These are phyloP conservation scores for Balakata baccata DNA, from an alignment of 345 rosid species.

Conservation along the genomic window DNA sequence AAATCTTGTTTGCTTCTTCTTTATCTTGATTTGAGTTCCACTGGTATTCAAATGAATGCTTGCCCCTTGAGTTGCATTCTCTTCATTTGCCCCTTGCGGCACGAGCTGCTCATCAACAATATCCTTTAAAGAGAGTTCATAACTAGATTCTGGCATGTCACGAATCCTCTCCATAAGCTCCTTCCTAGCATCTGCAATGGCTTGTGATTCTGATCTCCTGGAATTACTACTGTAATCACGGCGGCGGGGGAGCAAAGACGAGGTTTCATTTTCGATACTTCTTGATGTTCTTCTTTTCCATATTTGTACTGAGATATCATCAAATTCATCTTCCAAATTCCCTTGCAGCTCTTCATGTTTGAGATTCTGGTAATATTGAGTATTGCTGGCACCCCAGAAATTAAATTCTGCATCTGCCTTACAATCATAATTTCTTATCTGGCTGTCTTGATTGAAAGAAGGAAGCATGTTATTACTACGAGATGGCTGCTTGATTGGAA, in stretches of 20 bases:
- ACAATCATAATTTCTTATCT: background rate
- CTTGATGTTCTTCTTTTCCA: conserved; percentile 10
- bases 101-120: conserved; percentile 39
- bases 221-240: conserved; percentile 28
- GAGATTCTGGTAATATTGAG: background rate
- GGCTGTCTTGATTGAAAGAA: conserved; percentile 9
- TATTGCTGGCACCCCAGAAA: conserved; percentile 36
- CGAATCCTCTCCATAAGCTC: conserved; percentile 56
- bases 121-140: conserved; percentile 59
- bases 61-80: background rate
- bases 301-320: conserved; percentile 11
- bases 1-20: conserved; percentile 13
- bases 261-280: conserved; percentile 21
- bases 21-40: conserved; percentile 16
- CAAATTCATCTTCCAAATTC: background rate
- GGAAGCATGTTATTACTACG: background rate
- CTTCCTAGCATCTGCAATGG: conserved; percentile 46
- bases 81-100: background rate
- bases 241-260: conserved; percentile 35
- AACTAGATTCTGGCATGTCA: conserved; percentile 43
- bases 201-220: conserved; percentile 18
- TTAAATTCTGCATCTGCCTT: conserved; percentile 33
- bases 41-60: conserved; percentile 7
- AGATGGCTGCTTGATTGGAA: background rate
- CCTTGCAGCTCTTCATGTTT: background rate